These are phyloP conservation scores for Bipolaris sorokiniana DNA, from an alignment of 2,329 filamentous ascomycete genomes.

Conservation along the genomic window DNA sequence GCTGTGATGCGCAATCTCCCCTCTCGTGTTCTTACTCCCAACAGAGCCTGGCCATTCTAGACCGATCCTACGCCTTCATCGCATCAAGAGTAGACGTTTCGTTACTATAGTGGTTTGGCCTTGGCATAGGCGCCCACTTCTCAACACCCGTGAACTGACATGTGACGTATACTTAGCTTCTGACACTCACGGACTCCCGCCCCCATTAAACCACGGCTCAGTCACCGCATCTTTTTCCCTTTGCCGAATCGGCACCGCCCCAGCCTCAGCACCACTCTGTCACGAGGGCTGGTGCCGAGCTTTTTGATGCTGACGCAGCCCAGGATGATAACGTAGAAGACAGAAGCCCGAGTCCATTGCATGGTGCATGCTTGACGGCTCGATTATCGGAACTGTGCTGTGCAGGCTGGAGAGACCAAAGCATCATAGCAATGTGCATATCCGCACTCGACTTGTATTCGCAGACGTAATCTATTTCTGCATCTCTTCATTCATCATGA, in stretches of 20 bases:
- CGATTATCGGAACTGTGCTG: neutral
- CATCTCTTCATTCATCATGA: neutral
- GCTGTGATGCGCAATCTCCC: neutral
- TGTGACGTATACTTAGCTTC: slow-evolving; percentile 4
- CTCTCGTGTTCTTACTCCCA: neutral
- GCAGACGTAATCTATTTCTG: slow-evolving; percentile 7
- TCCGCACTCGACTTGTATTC: slow-evolving; percentile 4
- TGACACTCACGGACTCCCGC: slow-evolving; percentile 1
- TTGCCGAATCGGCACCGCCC: slow-evolving; percentile 9
- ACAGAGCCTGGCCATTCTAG: slow-evolving; percentile 1
- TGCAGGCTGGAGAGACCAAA: neutral
- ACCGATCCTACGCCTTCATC: slow-evolving; percentile 1
- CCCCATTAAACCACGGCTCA: slow-evolving; percentile 14
- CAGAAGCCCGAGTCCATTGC: neutral
- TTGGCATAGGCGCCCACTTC: no score
- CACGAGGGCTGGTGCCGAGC: neutral
- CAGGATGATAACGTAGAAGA: neutral
- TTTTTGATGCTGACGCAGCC: neutral
- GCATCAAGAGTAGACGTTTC: no score
- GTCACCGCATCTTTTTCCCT: slow-evolving; percentile 16
- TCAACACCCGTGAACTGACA: slow-evolving; percentile 5
- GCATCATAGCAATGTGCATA: neutral
- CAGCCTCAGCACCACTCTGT: slow-evolving; percentile 1
- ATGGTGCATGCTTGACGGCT: neutral
- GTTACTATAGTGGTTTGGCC: neutral